Base-by-base conservation (phyloP, 2,329 filamentous ascomycete species). In the Leptographium wingfieldii region DNA sequence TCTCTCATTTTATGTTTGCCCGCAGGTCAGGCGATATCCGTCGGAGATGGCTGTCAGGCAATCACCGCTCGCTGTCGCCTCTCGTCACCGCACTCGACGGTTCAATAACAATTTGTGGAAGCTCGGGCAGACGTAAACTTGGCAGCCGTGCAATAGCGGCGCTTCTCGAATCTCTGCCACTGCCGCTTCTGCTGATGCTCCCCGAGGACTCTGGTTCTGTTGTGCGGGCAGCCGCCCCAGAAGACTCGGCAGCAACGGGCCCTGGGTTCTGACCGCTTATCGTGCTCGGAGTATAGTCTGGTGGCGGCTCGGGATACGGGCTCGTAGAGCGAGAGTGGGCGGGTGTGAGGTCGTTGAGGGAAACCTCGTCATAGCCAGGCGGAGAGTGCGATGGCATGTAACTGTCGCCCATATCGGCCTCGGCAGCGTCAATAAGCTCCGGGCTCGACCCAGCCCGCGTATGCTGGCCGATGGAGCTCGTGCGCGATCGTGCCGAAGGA, bases 41-140 rank as follows among this genome's bases (percentile, higher is more conserved):
- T 22, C 11, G 27, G n/a, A 25, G 38, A 25, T 16, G n/a, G 5
- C 48, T 10, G 7, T 27, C 22, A 57, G 51, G 29, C 61, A 56
- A 27, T 31, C 27, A 56, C 38, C 38, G 33, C 54, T 29, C 54
- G 33, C 16, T 27, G 12, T 59, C 54, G 10, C 68, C 65, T 22
- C 64, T 54, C 19, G 73, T 70, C 56, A 67, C 67, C 5, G 73
- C 72, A 49, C 72, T 76, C 29, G 75, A 78, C n/a, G 79, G 78
- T 66, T 84, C 78, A 55, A 84, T 77, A 31, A 83, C 76, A 66
- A 85, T 85, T 64, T 78, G 76, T 3, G 82, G 82, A 31, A 85
- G 69, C 33, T 68, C 68, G 22, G 69, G 66, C 38, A 84, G 71
- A 55, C 75, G 73, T 64, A 84, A 65, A 64, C 77, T 82, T 2